phyloP scores from a whole-genome alignment of 257 asterid species.

The Penstemon eatonii region DNA sequence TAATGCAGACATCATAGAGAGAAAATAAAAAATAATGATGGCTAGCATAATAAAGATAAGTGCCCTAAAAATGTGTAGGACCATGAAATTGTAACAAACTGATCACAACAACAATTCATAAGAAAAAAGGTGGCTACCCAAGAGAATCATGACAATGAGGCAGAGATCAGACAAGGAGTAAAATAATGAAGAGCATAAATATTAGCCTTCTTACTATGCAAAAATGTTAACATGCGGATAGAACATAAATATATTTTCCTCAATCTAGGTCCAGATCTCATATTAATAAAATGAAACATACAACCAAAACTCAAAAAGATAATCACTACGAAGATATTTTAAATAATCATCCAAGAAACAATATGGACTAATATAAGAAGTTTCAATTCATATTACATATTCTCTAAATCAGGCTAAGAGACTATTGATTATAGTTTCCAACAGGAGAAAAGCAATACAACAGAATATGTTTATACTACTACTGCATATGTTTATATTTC shows the following conservation, averaged over 20 bases:
- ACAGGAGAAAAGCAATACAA: neutral
- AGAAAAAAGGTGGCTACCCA: neutral
- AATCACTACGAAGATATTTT: neutral
- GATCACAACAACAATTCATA: neutral
- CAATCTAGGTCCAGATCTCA: neutral
- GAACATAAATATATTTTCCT: neutral
- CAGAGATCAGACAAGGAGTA: neutral
- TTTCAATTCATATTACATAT: neutral
- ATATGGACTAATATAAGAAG: neutral
- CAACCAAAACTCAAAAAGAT: neutral
- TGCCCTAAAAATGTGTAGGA: neutral
- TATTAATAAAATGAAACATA: neutral
- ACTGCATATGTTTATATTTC: neutral
- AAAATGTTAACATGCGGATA: neutral
- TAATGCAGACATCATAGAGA: neutral
- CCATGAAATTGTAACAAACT: neutral
- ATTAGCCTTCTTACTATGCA: neutral
- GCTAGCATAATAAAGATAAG: neutral
- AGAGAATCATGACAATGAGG: neutral
- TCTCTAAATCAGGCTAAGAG: neutral
- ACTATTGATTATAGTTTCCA: neutral
- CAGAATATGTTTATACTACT: neutral
- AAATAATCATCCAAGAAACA: neutral
- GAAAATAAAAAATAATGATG: neutral
- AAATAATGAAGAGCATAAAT: neutral